A percentile compares a stretch with the other conserved stretches of the same genome.
These are phyloP conservation scores for Quercus engelmannii DNA, from an alignment of 306 rosid species.

Conservation along the genomic window DNA sequence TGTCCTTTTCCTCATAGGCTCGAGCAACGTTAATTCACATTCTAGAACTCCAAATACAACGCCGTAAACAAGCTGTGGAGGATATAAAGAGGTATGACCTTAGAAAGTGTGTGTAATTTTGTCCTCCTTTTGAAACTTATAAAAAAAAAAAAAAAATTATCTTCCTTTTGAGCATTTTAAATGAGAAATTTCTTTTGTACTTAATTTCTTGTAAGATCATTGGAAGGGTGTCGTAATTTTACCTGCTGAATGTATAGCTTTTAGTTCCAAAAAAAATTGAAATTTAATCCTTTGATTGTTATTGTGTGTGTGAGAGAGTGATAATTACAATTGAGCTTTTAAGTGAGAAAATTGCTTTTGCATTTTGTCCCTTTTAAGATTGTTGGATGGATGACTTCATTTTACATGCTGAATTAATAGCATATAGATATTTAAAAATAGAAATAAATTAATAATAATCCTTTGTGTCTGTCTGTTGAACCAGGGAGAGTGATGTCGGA, in stretches of 20 bases:
- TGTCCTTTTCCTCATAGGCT: conserved; percentile 48
- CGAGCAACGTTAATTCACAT: conserved; percentile 86
- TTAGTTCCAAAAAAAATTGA: no score
- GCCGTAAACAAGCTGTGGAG: conserved; percentile 88
- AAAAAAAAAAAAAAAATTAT: no score
- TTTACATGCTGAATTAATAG: neutral
- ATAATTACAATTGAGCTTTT: neutral
- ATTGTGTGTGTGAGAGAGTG: no score
- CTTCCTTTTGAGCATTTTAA: neutral
- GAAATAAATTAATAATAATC: neutral
- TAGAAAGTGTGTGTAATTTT: neutral
- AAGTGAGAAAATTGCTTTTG: neutral
- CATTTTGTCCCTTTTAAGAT: neutral
- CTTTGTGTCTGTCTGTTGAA: neutral
- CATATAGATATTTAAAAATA: neutral
- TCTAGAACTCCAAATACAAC: conserved; percentile 82
- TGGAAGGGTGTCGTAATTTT: no score
- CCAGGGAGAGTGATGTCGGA: neutral
- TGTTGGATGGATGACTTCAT: neutral
- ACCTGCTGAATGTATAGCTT: no score
- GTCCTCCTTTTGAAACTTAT: neutral
- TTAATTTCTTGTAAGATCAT: neutral
- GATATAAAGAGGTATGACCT: conserved; percentile 77
- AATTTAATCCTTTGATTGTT: no score
- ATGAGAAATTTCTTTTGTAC: neutral